Conservation (phyloP, 2,329 filamentous ascomycete species). For the Chlorencoelia australis region DNA sequence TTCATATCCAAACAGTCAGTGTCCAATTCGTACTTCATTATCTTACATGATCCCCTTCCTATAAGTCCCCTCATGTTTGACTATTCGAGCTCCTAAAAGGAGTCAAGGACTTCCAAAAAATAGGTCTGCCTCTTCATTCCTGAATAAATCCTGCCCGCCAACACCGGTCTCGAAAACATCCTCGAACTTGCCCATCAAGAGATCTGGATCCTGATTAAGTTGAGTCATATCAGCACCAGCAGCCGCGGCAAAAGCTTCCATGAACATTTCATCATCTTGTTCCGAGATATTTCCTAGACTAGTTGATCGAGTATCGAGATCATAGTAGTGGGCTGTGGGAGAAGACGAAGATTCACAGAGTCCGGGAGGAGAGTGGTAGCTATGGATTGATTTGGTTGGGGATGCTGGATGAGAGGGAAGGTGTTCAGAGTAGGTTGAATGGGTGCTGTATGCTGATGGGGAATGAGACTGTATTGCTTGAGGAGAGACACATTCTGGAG, state of each 20-base stretch:
- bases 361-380: conserved; percentile 47
- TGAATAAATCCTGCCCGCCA: conserved; percentile 18
- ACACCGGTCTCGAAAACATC: conserved; percentile 16
- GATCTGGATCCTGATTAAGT: conserved; percentile 23
- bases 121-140: conserved; percentile 21
- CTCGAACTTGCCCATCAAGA: conserved; percentile 26
- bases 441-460: conserved; percentile 20
- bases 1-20: not conserved
- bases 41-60: too few species aligned
- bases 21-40: not conserved
- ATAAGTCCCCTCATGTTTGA: too few species aligned
- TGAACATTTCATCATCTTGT: conserved; percentile 28
- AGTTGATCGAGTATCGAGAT: conserved; percentile 16
- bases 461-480: conserved; percentile 22
- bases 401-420: conserved; percentile 32
- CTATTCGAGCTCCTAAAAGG: too few species aligned
- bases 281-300: conserved; percentile 20
- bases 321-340: conserved; percentile 30
- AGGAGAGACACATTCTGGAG: conserved; percentile 23
- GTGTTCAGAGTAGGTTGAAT: conserved; percentile 17
- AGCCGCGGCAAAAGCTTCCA: conserved; percentile 24
- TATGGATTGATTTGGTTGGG: conserved; percentile 37
- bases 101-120: conserved; percentile 28
- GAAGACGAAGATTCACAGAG: conserved; percentile 52
- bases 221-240: conserved; percentile 15